These are phyloP conservation scores for Pseudocercospora macadamiae DNA, from an alignment of 2,329 filamentous ascomycete species.

Conservation along the genomic window DNA sequence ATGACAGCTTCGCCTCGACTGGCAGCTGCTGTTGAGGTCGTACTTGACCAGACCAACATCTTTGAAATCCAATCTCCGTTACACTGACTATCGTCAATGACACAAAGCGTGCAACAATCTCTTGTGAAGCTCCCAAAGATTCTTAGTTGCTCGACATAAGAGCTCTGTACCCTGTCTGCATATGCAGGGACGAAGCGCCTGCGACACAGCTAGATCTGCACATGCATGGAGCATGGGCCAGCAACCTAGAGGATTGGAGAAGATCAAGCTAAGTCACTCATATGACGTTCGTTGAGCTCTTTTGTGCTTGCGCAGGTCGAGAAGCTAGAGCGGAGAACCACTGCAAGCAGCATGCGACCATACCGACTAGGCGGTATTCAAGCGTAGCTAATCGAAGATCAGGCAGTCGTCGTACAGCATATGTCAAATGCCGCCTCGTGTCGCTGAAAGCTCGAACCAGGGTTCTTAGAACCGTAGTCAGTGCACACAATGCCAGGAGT, in stretches of 20 bases:
- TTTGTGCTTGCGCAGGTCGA: background rate
- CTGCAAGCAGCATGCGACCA: background rate
- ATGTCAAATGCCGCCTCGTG: background rate
- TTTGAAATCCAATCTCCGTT: too few species aligned
- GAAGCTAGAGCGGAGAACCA: background rate
- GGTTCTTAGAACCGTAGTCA: too few species aligned
- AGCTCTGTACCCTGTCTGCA: background rate
- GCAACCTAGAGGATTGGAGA: background rate
- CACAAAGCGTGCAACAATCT: too few species aligned
- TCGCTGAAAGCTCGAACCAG: background rate
- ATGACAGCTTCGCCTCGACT: too few species aligned
- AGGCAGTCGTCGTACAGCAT: background rate
- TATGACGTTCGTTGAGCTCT: background rate
- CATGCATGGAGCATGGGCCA: background rate
- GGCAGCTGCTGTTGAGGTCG: background rate
- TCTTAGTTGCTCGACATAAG: too few species aligned
- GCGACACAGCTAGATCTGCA: background rate
- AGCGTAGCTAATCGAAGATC: background rate
- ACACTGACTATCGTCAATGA: background rate
- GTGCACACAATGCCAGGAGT: too few species aligned
- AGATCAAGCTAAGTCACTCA: background rate
- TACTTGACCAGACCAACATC: too few species aligned
- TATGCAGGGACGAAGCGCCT: background rate
- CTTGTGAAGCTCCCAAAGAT: too few species aligned
- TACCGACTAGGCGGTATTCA: background rate